Evolutionary conservation across 1,284 basidiomycete species (phyloP), one percentile per base, ranked within the genome.

Genomic region (Vanrija pseudolonga): DNA sequence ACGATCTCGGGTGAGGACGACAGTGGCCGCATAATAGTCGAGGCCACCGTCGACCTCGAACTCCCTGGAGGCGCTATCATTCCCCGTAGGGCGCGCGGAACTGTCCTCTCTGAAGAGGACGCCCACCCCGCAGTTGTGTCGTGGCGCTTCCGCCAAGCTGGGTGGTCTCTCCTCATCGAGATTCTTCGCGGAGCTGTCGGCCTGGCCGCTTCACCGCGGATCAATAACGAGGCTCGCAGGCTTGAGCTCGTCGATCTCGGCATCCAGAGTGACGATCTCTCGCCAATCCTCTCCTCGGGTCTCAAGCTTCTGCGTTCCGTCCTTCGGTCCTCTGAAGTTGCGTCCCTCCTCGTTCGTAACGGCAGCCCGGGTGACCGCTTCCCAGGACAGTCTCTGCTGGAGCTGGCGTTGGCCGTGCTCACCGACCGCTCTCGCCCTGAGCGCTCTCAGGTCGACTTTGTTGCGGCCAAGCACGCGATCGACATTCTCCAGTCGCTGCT

Each of bases 61-160:
- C 51, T 75, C 11, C 73, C 73, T 14, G 73, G 71, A 11, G 73
- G 69, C 7, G 57, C 38, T 0, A 43, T 59, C 18, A 60, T 73
- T 9, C 66, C 63, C 0, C 26, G 53, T 22, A 62, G 69, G 6
- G 63, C 69, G 12, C 56, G 55, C n/a, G 71, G 71, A 19, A 36
- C 57, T 5, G 42, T 66, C 12, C 9, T 66, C 17, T 59, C 54
- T 3, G 36, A 42, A 9, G 46, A 51, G 6, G 58, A 55, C 17
- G 47, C 50, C n/a, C 40, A 51, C 50, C 14, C 28, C 32, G 49
- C 53, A 37, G 59, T 64, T 17, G 62, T 66, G 19, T 57, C 64
- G n/a, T 69, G 60, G 54, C 52, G 58, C 7, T 62, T 60, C 22
- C 62, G 53, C 26, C 46, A 65, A 37, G 56, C 64, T 5, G 67